Percentiles rank a stretch among this genome's conserved stretches.
Evolutionary conservation across 129 eudicot genomes (phyloP).

Genomic region (sunflower (Helianthus annuus)): HanXRQr2.0-SUNRISE NC_035444.2:38124897-38125396

Average conservation of each 20-base stretch:
- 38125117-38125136: constrained; percentile 44
- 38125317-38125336: constrained; percentile 58
- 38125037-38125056: constrained; percentile 17
- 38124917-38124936: constrained; percentile 12
- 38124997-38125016: constrained; percentile 37
- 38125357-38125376: constrained; percentile 85
- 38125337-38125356: constrained; percentile 50
- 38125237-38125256: constrained; percentile 28
- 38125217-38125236: constrained; percentile 28
- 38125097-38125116: constrained; percentile 60
- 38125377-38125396: constrained; percentile 78
- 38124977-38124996: constrained; percentile 24
- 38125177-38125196: constrained; percentile 49
- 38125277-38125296: constrained; percentile 17
- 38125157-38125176: constrained; percentile 56
- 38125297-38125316: constrained; percentile 51
- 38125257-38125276: constrained; percentile 13
- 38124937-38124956: constrained; percentile 36
- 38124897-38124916: constrained; percentile 24
- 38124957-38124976: constrained; percentile 11
- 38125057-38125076: constrained; percentile 32
- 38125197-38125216: neutral
- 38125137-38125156: constrained; percentile 28
- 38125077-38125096: constrained; percentile 31
- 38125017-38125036: constrained; percentile 28